Evolutionary conservation across 805 yeast genomes (phyloP).

Genomic region (Monosporozyma solicola): DNA sequence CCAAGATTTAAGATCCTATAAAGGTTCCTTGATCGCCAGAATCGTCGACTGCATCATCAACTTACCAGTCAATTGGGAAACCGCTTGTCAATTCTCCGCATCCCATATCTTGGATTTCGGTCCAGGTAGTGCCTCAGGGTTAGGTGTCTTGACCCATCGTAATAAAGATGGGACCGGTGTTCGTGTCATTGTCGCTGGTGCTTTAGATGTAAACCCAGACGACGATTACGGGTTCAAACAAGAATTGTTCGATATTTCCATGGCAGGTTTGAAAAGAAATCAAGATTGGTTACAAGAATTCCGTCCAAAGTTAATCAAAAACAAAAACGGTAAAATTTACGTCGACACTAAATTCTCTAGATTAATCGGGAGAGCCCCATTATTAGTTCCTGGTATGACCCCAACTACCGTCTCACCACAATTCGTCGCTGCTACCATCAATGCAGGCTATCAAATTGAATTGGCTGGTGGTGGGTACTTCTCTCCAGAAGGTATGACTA

Average conservation of each 20-base stretch:
- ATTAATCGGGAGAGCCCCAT: conserved; percentile 87
- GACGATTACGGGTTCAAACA: conserved; percentile 94
- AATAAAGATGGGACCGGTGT: conserved; percentile 98
- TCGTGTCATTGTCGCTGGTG: conserved; percentile 89
- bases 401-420: conserved; percentile 95
- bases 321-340: conserved; percentile 59
- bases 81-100: conserved; percentile 68
- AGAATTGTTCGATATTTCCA: conserved; percentile 74
- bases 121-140: conserved; percentile 97
- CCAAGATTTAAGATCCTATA: conserved; percentile 52
- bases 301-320: conserved; percentile 78
- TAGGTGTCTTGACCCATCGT: conserved; percentile 92
- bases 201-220: conserved; percentile 60
- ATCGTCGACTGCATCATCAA: conserved; percentile 75
- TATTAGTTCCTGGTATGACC: conserved; percentile 99
- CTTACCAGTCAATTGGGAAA: conserved; percentile 92
- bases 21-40: conserved; percentile 55
- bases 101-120: conserved; percentile 95
- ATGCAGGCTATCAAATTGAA: conserved; percentile 96
- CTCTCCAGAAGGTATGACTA: conserved; percentile 56
- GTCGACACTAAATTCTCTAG: conserved; percentile 93
- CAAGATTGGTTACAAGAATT: conserved; percentile 85
- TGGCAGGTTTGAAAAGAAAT: conserved; percentile 64
- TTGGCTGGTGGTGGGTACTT: conserved; percentile 99
- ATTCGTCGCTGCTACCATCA: conserved; percentile 86